Evolutionary conservation across 2,329 filamentous ascomycete genomes (phyloP), one percentile per base, ranked within the genome.

Genomic region (Epichloe gansuensis): DNA sequence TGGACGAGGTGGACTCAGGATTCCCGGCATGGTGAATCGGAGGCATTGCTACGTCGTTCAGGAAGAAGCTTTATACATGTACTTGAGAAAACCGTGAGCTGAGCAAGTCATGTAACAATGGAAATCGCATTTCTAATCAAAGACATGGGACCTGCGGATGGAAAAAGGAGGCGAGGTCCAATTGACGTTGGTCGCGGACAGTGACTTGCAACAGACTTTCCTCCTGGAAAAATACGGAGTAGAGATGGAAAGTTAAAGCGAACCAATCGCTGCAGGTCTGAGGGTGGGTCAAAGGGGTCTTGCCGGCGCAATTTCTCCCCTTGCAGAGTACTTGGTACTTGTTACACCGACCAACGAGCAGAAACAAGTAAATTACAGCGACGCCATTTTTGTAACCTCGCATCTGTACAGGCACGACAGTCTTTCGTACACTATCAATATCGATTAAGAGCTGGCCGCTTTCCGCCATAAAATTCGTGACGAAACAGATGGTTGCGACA

Each of bases 221-320:
- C n/a, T n/a, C n/a, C n/a, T n/a, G n/a, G n/a, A n/a, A n/a, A n/a
- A n/a, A n/a, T n/a, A n/a, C n/a, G n/a, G n/a, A n/a, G n/a, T n/a
- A n/a, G 2, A 17, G 17, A 17, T 63, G 48, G 12, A 61, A 58
- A 28, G 57, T 23, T 37, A 66, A 45, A 38, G 65, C 63, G 50
- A 65, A 57, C 60, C 62, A 66, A 49, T 50, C 41, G 48, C 42
- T 44, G n/a, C 21, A 8, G 39, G 25, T 35, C 23, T 15, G 28
- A 31, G 6, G 8, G n/a, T 3, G 46, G 28, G 17, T 17, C 17
- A 17, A 17, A 17, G 2, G 17, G 17, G 46, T 12, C 34, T 39
- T 17, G 9, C 25, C 17, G 3, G 35, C 15, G 17, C 5, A 39
- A n/a, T 11, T 5, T 23, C 15, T 21, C 34, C 17, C n/a, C n/a